Evolutionary conservation across 371 early-diverging fungal genomes (phyloP).

Genomic region (Nosema muscidifuracis): DNA sequence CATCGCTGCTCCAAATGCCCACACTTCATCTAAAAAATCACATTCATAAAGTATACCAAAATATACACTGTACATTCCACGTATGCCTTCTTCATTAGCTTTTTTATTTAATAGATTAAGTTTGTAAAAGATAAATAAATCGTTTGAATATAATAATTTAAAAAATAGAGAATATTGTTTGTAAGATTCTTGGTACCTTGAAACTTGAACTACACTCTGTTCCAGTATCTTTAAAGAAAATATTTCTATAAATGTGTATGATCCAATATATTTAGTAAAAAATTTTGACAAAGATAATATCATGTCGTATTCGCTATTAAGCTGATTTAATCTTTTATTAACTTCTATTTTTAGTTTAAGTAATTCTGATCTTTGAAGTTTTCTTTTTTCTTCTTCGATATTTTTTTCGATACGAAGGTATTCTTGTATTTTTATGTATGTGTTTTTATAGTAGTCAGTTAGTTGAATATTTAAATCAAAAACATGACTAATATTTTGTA

Average conservation of each 20-base stretch:
- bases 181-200: constrained; percentile 41
- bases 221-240: constrained; percentile 41
- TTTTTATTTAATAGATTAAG: constrained; percentile 31
- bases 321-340: constrained; percentile 56
- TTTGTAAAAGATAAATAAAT: constrained; percentile 26
- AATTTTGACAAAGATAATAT: constrained; percentile 19
- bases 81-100: constrained; percentile 23
- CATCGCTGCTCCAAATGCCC: constrained; percentile 48
- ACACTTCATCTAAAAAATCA: constrained; percentile 37
- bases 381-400: not conserved
- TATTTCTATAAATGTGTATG: constrained; percentile 42
- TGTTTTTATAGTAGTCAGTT: not conserved
- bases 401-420: not conserved
- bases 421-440: not conserved
- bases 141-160: constrained; percentile 10
- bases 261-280: constrained; percentile 30
- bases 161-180: constrained; percentile 39
- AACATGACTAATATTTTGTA: not conserved
- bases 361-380: not conserved
- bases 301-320: constrained; percentile 45
- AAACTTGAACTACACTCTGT: constrained; percentile 52
- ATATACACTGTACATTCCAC: constrained; percentile 51
- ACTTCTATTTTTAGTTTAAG: constrained; percentile 38
- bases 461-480: not conserved
- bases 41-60: constrained; percentile 40